A percentile compares a stretch with the other conserved stretches of the same genome.
These are phyloP conservation scores for Protomyces inouyei DNA, from an alignment of 1,139 yeast genomes.

Conservation along the genomic window DNA sequence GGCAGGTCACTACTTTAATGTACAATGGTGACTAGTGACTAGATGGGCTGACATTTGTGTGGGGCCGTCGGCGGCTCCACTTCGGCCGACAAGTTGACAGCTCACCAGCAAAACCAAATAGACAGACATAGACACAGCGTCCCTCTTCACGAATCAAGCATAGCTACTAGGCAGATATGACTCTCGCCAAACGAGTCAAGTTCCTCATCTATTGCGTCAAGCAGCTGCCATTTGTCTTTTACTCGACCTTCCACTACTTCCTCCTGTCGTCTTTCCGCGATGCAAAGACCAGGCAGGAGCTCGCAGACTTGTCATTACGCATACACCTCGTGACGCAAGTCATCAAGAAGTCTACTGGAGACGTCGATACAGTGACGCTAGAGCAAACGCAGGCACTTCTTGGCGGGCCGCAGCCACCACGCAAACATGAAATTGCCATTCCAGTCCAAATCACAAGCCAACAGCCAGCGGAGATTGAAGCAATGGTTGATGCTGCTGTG, in stretches of 20 bases:
- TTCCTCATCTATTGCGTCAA: neutral
- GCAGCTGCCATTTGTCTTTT: neutral
- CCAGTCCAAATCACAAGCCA: neutral
- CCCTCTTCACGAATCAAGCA: neutral
- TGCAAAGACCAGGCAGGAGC: neutral
- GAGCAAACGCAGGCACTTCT: constrained; percentile 11
- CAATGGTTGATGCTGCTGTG: constrained; percentile 8
- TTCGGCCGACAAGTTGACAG: neutral
- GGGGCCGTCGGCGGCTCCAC: neutral
- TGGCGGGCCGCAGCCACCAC: neutral
- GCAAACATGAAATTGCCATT: constrained; percentile 7
- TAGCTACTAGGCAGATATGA: neutral
- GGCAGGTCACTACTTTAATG: no score
- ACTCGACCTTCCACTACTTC: neutral
- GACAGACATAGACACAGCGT: neutral
- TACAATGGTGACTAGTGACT: no score
- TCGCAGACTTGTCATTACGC: neutral
- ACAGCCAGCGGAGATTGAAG: constrained; percentile 1
- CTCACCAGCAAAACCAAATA: neutral
- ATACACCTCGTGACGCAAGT: neutral
- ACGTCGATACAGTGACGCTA: constrained; percentile 8
- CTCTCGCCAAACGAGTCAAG: neutral
- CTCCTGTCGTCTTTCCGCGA: neutral
- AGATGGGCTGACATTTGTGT: no score
- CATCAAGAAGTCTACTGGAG: constrained; percentile 3